These are phyloP conservation scores for Diospyros kaki DNA, from an alignment of 148 eudicot species.

Conservation along the genomic window DNA sequence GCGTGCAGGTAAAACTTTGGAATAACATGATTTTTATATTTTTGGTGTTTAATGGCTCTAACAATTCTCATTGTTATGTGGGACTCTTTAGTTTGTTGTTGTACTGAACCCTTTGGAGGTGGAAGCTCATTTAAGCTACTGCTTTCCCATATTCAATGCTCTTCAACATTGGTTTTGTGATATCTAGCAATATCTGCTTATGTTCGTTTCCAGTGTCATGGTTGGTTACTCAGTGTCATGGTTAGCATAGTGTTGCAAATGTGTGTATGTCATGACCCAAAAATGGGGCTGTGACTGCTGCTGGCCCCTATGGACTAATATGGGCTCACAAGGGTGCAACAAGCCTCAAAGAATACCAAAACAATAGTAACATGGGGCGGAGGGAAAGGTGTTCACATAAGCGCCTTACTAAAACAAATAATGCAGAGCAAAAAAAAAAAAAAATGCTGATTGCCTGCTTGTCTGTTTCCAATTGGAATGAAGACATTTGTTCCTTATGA, in stretches of 20 bases:
- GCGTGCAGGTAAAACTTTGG: conserved; percentile 63
- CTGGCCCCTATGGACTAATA: no score
- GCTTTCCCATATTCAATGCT: neutral
- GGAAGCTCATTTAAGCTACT: neutral
- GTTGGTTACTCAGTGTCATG: neutral
- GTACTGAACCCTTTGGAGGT: neutral
- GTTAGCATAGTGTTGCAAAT: no score
- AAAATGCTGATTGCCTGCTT: neutral
- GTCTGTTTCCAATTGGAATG: neutral
- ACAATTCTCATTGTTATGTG: neutral
- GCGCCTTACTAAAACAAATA: no score
- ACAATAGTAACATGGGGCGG: no score
- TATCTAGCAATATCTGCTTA: neutral
- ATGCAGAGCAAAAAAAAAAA: neutral
- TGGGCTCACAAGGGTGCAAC: no score
- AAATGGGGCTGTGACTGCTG: no score
- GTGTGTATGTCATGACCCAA: no score
- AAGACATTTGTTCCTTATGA: no score
- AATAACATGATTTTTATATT: neutral
- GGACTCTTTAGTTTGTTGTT: neutral
- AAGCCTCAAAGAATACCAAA: no score
- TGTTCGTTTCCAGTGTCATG: neutral
- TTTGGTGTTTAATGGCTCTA: neutral
- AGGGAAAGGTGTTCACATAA: no score
- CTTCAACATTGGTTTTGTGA: neutral